A percentile compares a stretch with the other conserved stretches of the same genome.
phyloP scores from a whole-genome alignment of 768 basidiomycete species.

The Daedalea quercina region DNA sequence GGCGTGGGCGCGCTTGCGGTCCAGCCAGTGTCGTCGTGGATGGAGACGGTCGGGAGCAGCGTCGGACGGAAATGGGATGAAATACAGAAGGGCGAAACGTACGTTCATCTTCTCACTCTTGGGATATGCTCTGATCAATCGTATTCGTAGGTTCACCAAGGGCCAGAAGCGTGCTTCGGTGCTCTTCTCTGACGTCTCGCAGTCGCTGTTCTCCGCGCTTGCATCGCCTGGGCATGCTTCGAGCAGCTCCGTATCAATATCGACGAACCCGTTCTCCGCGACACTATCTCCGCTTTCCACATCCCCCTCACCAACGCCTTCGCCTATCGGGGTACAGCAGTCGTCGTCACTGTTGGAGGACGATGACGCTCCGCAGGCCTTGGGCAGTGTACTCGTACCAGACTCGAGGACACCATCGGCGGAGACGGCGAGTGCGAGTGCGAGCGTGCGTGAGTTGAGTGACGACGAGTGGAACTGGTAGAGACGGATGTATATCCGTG shows the following conservation, averaged over 20 bases:
- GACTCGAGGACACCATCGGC: conserved; percentile 19
- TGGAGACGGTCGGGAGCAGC: conserved; percentile 36
- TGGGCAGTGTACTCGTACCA: conserved; percentile 29
- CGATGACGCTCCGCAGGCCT: conserved; percentile 22
- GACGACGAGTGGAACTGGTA: conserved; percentile 64
- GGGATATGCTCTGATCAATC: neutral
- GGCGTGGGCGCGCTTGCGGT: conserved; percentile 28
- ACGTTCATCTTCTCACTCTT: conserved; percentile 22
- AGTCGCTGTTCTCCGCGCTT: conserved; percentile 44
- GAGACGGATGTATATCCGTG: neutral
- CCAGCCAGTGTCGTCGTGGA: conserved; percentile 25
- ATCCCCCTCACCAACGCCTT: conserved; percentile 6
- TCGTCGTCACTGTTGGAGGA: conserved; percentile 36
- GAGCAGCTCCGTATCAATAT: conserved; percentile 13
- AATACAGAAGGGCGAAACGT: conserved; percentile 49
- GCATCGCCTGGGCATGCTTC: conserved; percentile 26
- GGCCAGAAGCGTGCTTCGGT: conserved; percentile 63
- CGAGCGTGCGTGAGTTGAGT: conserved; percentile 4
- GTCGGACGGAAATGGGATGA: conserved; percentile 59
- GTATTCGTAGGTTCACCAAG: conserved; percentile 47
- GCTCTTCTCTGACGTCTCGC: conserved; percentile 59
- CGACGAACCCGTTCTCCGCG: conserved; percentile 11
- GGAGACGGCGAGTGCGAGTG: neutral
- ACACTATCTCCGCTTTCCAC: conserved; percentile 12
- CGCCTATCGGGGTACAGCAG: conserved; percentile 13